phyloP scores from a whole-genome alignment of 805 yeast species.

The Candida stauntonica region DNA sequence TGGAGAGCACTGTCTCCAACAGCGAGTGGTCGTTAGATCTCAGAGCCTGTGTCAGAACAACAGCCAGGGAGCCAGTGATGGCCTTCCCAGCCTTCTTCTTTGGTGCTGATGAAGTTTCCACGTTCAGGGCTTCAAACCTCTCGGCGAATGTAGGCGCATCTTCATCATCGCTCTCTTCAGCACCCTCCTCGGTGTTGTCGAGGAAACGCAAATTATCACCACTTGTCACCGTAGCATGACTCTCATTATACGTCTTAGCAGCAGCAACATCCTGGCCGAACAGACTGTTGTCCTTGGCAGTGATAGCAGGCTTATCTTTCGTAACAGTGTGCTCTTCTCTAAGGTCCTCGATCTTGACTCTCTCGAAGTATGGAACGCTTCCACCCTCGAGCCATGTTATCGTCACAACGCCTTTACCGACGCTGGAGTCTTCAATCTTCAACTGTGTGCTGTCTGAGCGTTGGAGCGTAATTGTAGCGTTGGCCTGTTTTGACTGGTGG shows the following conservation, averaged over 20 bases:
- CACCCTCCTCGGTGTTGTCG: constrained; percentile 39
- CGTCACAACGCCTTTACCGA: constrained; percentile 33
- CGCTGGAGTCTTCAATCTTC: constrained; percentile 27
- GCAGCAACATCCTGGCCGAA: constrained; percentile 45
- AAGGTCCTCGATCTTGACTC: constrained; percentile 41
- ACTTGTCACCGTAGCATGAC: constrained; percentile 53
- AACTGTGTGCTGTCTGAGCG: constrained; percentile 38
- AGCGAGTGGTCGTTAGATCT: constrained; percentile 81
- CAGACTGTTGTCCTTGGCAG: constrained; percentile 37
- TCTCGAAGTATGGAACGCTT: constrained; percentile 52
- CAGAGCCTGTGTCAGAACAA: constrained; percentile 84
- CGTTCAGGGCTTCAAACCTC: constrained; percentile 36
- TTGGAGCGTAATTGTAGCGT: constrained; percentile 40
- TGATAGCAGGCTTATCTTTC: constrained; percentile 39
- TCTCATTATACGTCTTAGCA: constrained; percentile 55
- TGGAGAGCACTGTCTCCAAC: constrained; percentile 73
- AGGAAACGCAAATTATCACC: constrained; percentile 62
- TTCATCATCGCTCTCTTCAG: constrained; percentile 30
- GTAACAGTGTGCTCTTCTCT: constrained; percentile 22
- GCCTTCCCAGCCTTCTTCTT: constrained; percentile 42
- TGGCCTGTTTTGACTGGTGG: constrained; percentile 47
- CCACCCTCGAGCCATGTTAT: constrained; percentile 63
- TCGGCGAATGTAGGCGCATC: constrained; percentile 53
- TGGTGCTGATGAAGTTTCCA: constrained; percentile 22
- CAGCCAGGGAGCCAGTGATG: constrained; percentile 73